These are phyloP conservation scores for Phytomonas sp. DNA, from an alignment of 208 protist genomes.

Conservation along the genomic window DNA sequence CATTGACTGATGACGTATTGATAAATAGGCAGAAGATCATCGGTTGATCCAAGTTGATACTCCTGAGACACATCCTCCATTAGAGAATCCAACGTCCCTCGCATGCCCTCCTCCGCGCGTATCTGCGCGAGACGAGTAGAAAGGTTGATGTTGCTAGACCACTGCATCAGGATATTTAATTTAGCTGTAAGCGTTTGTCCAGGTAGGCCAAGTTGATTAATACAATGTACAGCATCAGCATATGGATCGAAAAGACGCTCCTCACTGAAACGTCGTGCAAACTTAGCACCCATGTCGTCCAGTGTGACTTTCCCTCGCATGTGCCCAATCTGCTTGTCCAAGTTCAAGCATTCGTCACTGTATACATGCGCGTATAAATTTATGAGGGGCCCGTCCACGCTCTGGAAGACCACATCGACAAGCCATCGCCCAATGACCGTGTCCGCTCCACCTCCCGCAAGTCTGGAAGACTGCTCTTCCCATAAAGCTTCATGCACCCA, in stretches of 20 bases:
- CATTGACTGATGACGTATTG: constrained; percentile 75
- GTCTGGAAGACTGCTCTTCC: constrained; percentile 17
- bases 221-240: constrained; percentile 58
- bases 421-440: constrained; percentile 47
- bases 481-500: constrained; percentile 54
- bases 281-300: constrained; percentile 76
- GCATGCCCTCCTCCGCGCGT: constrained; percentile 16
- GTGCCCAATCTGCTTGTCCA: constrained; percentile 28
- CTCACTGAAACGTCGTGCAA: constrained; percentile 43
- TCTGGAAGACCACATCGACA: constrained; percentile 52
- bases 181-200: constrained; percentile 44
- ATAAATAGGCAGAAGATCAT: constrained; percentile 85
- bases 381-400: constrained; percentile 42
- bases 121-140: constrained; percentile 53
- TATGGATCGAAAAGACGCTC: constrained; percentile 80
- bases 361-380: constrained; percentile 74
- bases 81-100: neutral
- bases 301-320: constrained; percentile 47
- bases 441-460: constrained; percentile 25
- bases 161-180: constrained; percentile 60
- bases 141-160: constrained; percentile 77
- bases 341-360: constrained; percentile 25
- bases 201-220: constrained; percentile 46
- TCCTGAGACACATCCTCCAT: neutral
- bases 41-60: constrained; percentile 36